These are phyloP conservation scores for Rosa lucieae DNA, from an alignment of 306 rosid genomes.

Conservation along the genomic window DNA sequence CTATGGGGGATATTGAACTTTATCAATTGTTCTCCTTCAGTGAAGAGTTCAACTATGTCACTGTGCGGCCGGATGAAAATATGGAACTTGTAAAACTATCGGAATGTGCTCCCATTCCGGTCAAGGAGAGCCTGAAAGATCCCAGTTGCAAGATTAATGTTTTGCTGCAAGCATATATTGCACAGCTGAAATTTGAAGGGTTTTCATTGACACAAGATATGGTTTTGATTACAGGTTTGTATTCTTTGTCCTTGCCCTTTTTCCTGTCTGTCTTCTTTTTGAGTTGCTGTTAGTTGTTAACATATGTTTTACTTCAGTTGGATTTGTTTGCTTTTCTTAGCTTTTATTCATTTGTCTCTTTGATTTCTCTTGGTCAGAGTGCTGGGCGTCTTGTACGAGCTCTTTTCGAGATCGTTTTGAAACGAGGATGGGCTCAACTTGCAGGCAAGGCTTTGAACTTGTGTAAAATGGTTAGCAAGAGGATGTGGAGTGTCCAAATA, in stretches of 20 bases:
- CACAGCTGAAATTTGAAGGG: slow-evolving; percentile 93
- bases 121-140: slow-evolving; percentile 96
- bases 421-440: slow-evolving; percentile 95
- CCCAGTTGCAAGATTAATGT: slow-evolving; percentile 97
- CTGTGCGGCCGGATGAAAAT: slow-evolving; percentile 91
- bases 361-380: slow-evolving; percentile 49
- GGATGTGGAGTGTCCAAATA: slow-evolving; percentile 95
- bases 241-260: background rate
- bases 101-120: slow-evolving; percentile 92
- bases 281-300: background rate
- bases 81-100: slow-evolving; percentile 87
- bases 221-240: slow-evolving; percentile 89
- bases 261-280: background rate
- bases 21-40: slow-evolving; percentile 89
- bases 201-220: slow-evolving; percentile 93
- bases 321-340: background rate
- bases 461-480: slow-evolving; percentile 86
- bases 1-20: slow-evolving; percentile 92
- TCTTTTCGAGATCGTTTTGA: slow-evolving; percentile 87
- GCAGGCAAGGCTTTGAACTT: slow-evolving; percentile 91
- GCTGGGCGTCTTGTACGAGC: slow-evolving; percentile 98
- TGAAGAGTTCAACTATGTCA: slow-evolving; percentile 88
- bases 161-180: slow-evolving; percentile 87
- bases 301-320: background rate
- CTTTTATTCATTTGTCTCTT: slow-evolving; percentile 9